Base-by-base conservation (phyloP, 2,329 filamentous ascomycete species). In the Fusarium incarnatum region DNA sequence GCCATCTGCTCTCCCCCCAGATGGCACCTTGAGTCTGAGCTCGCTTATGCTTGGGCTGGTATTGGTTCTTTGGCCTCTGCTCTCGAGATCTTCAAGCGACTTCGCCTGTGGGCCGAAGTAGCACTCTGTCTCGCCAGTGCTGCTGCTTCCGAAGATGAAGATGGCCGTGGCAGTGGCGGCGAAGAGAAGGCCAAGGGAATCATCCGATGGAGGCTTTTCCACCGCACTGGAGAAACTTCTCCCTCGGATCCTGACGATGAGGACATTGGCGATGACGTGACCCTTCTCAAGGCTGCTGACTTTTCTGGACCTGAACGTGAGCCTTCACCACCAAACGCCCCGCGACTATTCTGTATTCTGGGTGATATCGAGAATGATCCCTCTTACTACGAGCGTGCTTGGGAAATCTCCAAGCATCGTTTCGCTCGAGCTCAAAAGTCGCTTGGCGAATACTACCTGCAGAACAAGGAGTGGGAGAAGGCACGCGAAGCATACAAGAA, bases 51-150 rank as follows among this genome's bases (percentile, higher is more conserved):
- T n/a, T 99, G 96, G 96, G 92, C 94, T 1, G 88, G 89, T 49
- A 87, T 98, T 5, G 96, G 96, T 12, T 97, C 94, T 42, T 83
- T 99, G 3, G 87, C 93, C 6, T 97, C 94, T 1, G 96, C 96
- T 0, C 86, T 99, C 3, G 96, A 98, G 65, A 98, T 99, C 65
- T 99, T 98, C 81, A 94, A 97, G 81, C 88, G 96, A 5, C 83
- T 99, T 20, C 90, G 94, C 60, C 91, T 98, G 79, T 98, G 96
- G 94, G 93, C 96, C 2, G 96, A 99, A 81, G 94, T 94, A 7
- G 95, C 96, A 0, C 85, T 99, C 3, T 99, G 96, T 78, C 91
- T 94, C 74, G 94, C 94, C 15, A 85, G 81, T 77, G 84, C 78
- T 47, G 87, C 82, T 22, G 83, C 81, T 54, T 85, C 89, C 0